Percentiles rank a stretch among this genome's conserved stretches.
Evolutionary conservation across 352 stramenopile species (phyloP).

Genomic region (Phytophthora fragariae): DNA sequence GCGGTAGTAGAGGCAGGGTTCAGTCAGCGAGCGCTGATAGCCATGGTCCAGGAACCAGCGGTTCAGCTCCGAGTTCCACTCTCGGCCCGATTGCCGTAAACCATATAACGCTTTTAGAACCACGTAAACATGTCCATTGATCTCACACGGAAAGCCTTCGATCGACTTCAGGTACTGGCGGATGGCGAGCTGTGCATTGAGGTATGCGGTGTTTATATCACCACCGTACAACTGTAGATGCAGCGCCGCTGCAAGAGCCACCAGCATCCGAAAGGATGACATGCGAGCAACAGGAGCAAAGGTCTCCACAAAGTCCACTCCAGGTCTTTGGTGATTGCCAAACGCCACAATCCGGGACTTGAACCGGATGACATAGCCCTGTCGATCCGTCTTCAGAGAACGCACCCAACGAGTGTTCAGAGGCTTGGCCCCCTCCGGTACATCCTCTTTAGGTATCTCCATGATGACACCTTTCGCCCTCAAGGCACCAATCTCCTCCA

Average conservation of each 20-base stretch:
- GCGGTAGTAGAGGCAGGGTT: background rate
- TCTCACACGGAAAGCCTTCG: background rate
- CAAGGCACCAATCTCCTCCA: background rate
- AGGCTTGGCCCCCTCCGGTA: background rate
- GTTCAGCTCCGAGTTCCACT: background rate
- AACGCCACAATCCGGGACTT: no score
- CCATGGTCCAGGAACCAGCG: background rate
- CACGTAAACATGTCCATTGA: constrained; percentile 2
- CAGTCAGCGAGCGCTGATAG: constrained; percentile 1
- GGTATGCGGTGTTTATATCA: no score
- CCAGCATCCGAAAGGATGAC: no score
- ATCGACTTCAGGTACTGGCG: background rate
- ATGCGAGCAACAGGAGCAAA: no score
- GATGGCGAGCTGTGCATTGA: no score
- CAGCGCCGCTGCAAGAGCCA: no score
- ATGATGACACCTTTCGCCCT: background rate
- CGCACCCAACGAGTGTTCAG: background rate
- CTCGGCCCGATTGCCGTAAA: background rate
- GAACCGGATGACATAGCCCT: no score
- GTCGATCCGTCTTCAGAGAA: background rate
- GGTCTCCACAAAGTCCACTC: no score
- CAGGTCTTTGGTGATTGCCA: no score
- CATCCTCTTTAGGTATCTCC: background rate
- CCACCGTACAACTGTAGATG: no score
- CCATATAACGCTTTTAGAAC: background rate